Evolutionary conservation across 106 monocot species (phyloP).

Genomic region (Iris macrosiphon): DNA sequence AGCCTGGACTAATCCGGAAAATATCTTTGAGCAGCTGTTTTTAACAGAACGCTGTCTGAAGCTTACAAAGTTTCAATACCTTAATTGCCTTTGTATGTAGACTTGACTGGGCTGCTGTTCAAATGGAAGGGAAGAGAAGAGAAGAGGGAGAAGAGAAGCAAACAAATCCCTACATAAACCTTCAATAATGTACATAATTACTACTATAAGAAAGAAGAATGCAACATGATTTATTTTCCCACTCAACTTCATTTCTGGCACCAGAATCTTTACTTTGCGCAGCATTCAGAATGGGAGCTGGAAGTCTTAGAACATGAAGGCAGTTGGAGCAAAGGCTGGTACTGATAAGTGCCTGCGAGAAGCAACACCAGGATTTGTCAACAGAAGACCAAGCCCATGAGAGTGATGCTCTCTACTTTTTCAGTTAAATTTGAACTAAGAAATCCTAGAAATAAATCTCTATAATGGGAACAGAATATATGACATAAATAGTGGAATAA

Average conservation of each 20-base stretch:
- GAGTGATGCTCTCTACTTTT: background rate
- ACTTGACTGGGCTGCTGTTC: no score
- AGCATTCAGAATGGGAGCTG: background rate
- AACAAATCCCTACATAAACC: no score
- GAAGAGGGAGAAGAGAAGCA: no score
- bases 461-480: no score
- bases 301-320: conserved; percentile 34
- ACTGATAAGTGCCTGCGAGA: conserved; percentile 26
- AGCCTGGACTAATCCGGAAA: no score
- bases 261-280: background rate
- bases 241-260: background rate
- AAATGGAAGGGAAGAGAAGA: no score
- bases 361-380: background rate
- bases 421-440: background rate
- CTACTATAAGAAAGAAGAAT: background rate
- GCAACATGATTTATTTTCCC: background rate
- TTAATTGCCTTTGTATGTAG: no score
- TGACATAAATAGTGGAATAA: no score
- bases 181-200: no score
- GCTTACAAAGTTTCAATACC: no score
- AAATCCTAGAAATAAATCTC: background rate
- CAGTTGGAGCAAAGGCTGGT: conserved; percentile 35
- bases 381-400: background rate
- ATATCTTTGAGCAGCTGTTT: no score
- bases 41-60: no score